Base-by-base conservation (phyloP, 2,329 filamentous ascomycete species). In the Daldinia eschscholtzii region DNA sequence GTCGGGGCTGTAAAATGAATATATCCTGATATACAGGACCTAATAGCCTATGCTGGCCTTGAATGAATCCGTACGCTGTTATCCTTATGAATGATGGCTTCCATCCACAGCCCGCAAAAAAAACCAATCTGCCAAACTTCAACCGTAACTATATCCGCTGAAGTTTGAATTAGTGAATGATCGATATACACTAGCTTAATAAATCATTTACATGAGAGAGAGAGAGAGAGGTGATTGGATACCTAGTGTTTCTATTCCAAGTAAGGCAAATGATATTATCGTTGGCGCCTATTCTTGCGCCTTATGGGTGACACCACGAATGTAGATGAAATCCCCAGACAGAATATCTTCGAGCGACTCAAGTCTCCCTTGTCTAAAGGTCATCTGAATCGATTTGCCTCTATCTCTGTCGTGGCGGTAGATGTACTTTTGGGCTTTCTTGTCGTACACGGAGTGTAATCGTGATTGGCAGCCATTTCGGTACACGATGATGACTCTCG, bases 401-500 rank as follows among this genome's bases (percentile, higher is more conserved):
- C 48, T 56, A 13, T 71, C 67, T 15, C 35, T 41, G 2, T 28
- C n/a, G 39, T 65, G 28, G 1, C 64, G 35, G 35, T 70, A 70
- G 26, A 70, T 26, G 20, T 20, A 42, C 2, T 30, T 13, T 3
- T 35, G 30, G 1, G 12, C 6, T 1, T 4, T 5, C 5, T 5
- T 28, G 37, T 70, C 61, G 37, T 28, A 53, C 3, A 70, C 57
- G 1, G 70, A 70, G 15, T 30, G 39, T 9, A 71, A 46, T 23
- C 58, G 50, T 0, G 26, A 46, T 2, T 9, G 37, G 13, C 2
- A 52, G 13, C 61, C 68, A 23, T 65, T 18, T 18, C n/a, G 15
- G 9, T 61, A 71, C 1, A 56, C 15, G 13, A 58, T 59, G n/a
- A 48, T 41, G 26, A 46, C 3, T 12, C 26, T 33, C 33, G 41